Percentiles rank a stretch among this genome's conserved stretches.
These are phyloP conservation scores for Phaeosphaeria sp. DNA, from an alignment of 2,329 filamentous ascomycete species.

Conservation along the genomic window DNA sequence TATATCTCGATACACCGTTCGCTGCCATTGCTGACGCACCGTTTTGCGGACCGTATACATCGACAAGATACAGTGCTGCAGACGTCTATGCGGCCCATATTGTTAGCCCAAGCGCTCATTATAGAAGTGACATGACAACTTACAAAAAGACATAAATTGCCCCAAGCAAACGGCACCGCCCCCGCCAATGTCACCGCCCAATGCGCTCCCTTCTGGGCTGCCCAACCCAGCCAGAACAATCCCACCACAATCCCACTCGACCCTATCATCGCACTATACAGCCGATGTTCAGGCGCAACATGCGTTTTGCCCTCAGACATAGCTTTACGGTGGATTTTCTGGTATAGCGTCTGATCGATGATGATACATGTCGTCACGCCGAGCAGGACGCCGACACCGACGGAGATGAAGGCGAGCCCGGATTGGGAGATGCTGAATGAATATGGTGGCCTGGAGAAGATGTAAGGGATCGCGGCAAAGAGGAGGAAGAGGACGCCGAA, in stretches of 20 bases:
- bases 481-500: constrained; percentile 46
- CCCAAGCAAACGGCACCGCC: constrained; percentile 65
- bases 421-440: constrained; percentile 33
- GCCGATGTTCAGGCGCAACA: constrained; percentile 62
- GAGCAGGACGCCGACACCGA: constrained; percentile 40
- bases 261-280: constrained; percentile 66
- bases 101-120: not conserved
- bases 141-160: constrained; percentile 67
- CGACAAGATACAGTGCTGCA: constrained; percentile 35
- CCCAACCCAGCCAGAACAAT: constrained; percentile 69
- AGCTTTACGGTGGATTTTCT: constrained; percentile 34
- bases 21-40: constrained; percentile 47
- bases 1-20: constrained; percentile 48
- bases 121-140: constrained; percentile 22
- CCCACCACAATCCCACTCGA: constrained; percentile 60
- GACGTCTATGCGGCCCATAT: constrained; percentile 21
- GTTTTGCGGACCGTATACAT: constrained; percentile 42
- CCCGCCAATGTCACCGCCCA: constrained; percentile 61
- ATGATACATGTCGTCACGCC: constrained; percentile 38
- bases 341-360: constrained; percentile 48
- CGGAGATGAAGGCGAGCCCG: constrained; percentile 44
- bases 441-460: constrained; percentile 42
- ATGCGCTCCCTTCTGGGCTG: constrained; percentile 52
- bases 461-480: constrained; percentile 44
- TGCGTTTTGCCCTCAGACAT: constrained; percentile 29